These are phyloP conservation scores for Yamadazyma spencermartinsiae DNA, from an alignment of 1,139 yeast genomes.

Conservation along the genomic window DNA sequence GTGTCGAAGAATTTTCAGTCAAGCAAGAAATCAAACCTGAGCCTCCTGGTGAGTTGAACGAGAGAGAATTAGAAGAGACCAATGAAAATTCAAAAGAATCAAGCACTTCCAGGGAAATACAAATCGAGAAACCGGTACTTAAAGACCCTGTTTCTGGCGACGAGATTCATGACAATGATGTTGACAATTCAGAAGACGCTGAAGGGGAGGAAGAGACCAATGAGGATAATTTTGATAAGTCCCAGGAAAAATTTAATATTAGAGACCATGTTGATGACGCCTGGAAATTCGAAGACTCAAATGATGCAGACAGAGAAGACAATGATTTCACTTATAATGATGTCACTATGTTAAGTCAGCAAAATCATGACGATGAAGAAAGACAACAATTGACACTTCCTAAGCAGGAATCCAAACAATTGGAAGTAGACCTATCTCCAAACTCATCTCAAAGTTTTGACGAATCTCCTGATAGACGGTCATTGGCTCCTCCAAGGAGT, in stretches of 20 bases:
- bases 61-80: too few species aligned
- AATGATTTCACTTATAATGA: slow-evolving; percentile 33
- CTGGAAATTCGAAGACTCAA: slow-evolving; percentile 45
- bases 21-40: slow-evolving; percentile 7
- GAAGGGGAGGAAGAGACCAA: slow-evolving; percentile 4
- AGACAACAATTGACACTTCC: not conserved
- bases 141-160: slow-evolving; percentile 3
- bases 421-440: slow-evolving; percentile 18
- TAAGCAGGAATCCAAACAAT: slow-evolving; percentile 4
- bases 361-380: slow-evolving; percentile 1
- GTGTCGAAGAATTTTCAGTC: slow-evolving; percentile 9
- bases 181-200: not conserved
- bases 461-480: slow-evolving; percentile 22
- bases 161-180: not conserved
- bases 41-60: not conserved
- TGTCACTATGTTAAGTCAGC: slow-evolving; percentile 13
- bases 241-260: slow-evolving; percentile 31
- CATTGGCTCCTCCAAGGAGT: slow-evolving; percentile 25
- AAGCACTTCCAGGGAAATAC: not conserved
- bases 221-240: slow-evolving; percentile 13
- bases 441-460: slow-evolving; percentile 18
- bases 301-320: slow-evolving; percentile 47
- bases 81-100: not conserved
- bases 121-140: slow-evolving; percentile 13
- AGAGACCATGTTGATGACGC: slow-evolving; percentile 38